Evolutionary conservation across 352 stramenopile species (phyloP), one percentile per base, ranked within the genome.

Genomic region (Phytophthora sojae): DNA sequence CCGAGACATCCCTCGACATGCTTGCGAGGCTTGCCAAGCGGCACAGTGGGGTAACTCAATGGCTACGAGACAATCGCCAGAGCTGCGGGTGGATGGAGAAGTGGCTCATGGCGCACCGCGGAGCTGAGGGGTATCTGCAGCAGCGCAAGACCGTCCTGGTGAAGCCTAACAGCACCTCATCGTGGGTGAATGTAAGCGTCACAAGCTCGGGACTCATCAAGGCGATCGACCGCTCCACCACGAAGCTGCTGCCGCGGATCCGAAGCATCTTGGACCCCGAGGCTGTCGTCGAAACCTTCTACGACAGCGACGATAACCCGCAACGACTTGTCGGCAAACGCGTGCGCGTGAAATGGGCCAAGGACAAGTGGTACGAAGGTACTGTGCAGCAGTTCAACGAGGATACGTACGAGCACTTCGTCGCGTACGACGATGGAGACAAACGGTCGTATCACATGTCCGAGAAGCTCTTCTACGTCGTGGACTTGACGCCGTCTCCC

Each of bases 311-410:
- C 62, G 90, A 97, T 73, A 95, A 97, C 42, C 90, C 90, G 25
- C 68, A 80, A 65, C 86, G 86, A 2, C 88, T 97, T 61, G 88
- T 97, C 0, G 89, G 89, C 30, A 92, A 93, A 58, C 89, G 88
- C 6, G 87, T 97, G 47, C 83, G 86, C 29, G 90, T 97, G 17
- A 97, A 96, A 63, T 97, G 90, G 90, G 89, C 89, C 21, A 94
- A 95, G 50, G 89, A 97, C 61, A 95, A 96, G 64, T 97, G 89
- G 89, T 97, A 97, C 56, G 85, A 94, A 75, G 90, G 90, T 12
- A 61, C 56, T 30, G 89, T 97, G 11, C 75, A 93, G 61, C 75
- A 79, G 30, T 97, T 96, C 64, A 83, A 97, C 60, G 86, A 94
- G 39, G 75, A 77, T 8, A 86, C 84, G 47, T 95, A 93, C 70